These are phyloP conservation scores for Pilasporangium apinafurcum DNA, from an alignment of 352 stramenopile species.

Conservation along the genomic window DNA sequence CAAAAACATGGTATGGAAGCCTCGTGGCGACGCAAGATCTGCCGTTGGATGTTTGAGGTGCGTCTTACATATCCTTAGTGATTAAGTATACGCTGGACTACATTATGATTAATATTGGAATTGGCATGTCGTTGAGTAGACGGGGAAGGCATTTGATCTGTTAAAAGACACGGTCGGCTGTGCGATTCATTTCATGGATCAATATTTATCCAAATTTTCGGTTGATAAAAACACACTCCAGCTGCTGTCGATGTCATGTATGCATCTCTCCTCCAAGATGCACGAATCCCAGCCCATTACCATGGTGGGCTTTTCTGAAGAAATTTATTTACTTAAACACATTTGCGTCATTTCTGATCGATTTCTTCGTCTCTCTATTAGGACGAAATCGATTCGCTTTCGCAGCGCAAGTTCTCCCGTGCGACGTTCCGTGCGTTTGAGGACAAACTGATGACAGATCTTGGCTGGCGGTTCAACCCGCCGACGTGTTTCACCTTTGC, in stretches of 20 bases:
- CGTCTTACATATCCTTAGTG: not conserved
- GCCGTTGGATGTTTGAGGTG: slow-evolving; percentile 47
- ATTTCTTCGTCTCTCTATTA: not conserved
- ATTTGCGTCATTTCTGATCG: not conserved
- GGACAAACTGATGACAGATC: slow-evolving; percentile 18
- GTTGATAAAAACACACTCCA: slow-evolving; percentile 50
- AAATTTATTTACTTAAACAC: too few species aligned
- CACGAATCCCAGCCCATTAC: slow-evolving; percentile 43
- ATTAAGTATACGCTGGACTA: not conserved
- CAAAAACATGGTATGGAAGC: slow-evolving; percentile 38
- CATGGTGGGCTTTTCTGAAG: too few species aligned
- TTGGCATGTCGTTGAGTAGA: slow-evolving; percentile 9
- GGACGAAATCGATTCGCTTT: slow-evolving; percentile 46
- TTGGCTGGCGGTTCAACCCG: slow-evolving; percentile 29
- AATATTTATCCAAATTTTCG: slow-evolving; percentile 29
- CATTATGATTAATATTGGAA: not conserved
- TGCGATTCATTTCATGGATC: slow-evolving; percentile 39
- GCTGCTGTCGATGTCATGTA: slow-evolving; percentile 39
- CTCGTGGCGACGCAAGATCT: slow-evolving; percentile 33
- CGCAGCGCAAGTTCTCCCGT: slow-evolving; percentile 33
- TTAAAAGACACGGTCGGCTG: slow-evolving; percentile 35
- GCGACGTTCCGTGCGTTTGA: slow-evolving; percentile 30
- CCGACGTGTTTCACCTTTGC: slow-evolving; percentile 32
- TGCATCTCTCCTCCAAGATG: slow-evolving; percentile 52
- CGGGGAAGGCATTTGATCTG: slow-evolving; percentile 39